phyloP scores from a whole-genome alignment of 768 basidiomycete genomes.

The Dentipellis fragilis region DNA sequence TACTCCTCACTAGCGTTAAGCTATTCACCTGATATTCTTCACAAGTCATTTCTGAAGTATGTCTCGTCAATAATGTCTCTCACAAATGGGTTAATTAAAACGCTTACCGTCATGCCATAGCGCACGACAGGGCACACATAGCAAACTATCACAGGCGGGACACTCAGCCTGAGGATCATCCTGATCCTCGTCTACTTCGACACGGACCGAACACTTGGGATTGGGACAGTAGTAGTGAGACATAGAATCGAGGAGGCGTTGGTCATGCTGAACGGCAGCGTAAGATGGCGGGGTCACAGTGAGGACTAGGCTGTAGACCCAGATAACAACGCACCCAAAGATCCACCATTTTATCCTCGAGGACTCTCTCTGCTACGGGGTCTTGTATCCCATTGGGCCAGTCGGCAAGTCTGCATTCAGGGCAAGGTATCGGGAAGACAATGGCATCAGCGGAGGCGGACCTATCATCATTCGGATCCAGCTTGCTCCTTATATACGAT shows the following conservation, averaged over 20 bases:
- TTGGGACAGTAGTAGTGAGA: slow-evolving; percentile 30
- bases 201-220: slow-evolving; percentile 25
- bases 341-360: slow-evolving; percentile 24
- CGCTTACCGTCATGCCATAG: slow-evolving; percentile 26
- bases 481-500: slow-evolving; percentile 25
- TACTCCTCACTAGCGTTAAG: neutral
- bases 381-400: slow-evolving; percentile 27
- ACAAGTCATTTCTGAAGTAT: slow-evolving; percentile 18
- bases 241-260: slow-evolving; percentile 25
- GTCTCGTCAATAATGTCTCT: neutral
- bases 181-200: slow-evolving; percentile 24
- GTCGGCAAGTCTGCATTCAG: slow-evolving; percentile 23
- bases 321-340: slow-evolving; percentile 25
- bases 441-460: slow-evolving; percentile 17
- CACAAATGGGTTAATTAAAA: neutral
- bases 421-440: slow-evolving; percentile 29
- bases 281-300: neutral
- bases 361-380: slow-evolving; percentile 22
- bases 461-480: slow-evolving; percentile 25
- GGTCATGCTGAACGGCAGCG: slow-evolving; percentile 20
- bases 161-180: slow-evolving; percentile 25
- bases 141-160: slow-evolving; percentile 22
- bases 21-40: slow-evolving; percentile 21
- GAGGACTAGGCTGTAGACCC: no score
- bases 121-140: slow-evolving; percentile 27